Evolutionary conservation across 2,329 filamentous ascomycete species (phyloP), one percentile per base, ranked within the genome.

Genomic region (Nemania diffusa): DNA sequence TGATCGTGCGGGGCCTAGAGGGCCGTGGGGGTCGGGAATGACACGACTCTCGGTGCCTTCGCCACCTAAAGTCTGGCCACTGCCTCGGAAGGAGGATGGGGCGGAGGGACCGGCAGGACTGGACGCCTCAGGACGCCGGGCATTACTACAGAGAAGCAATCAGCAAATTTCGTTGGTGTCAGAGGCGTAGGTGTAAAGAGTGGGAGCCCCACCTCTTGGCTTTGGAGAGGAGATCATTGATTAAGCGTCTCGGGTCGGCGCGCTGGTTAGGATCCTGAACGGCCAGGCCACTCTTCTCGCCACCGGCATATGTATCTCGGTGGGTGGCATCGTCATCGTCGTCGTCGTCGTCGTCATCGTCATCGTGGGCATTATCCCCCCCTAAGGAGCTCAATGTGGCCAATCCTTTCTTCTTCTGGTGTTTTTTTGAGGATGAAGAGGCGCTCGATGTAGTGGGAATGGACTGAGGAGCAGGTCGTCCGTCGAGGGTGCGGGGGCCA

Each of bases 271-370:
- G 89, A 72, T 91, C 89, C 74, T 91, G 88, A 26, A 91, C 87
- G 24, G 89, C 90, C 52, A 91, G 79, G 0, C 88, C 90, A 32
- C 92, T 95, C 84, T 96, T 96, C 81, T 95, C 93, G 37, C 93
- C 93, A 58, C 93, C 93, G 22, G 93, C 91, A 78, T 94, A 96
- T 69, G 94, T 82, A 75, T 96, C 92, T 68, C 89, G 82, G 6
- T 88, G 85, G 40, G 87, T 83, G 29, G 90, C 87, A 1, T 90
- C 84, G 1, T 85, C 81, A 2, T 85, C 82, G 11, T 51, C 57
- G 2, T 62, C 83, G 7, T 85, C 82, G n/a, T 90, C 86, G 58
- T 88, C 86, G 20, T 87, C 83, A 29, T 85, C 84, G 60, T 90
- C 82, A 57, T 87, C 83, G 55, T 88, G 82, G 17, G 80, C 83